phyloP scores from a whole-genome alignment of 2,329 filamentous ascomycete genomes.

The Fusarium ambrosium region DNA sequence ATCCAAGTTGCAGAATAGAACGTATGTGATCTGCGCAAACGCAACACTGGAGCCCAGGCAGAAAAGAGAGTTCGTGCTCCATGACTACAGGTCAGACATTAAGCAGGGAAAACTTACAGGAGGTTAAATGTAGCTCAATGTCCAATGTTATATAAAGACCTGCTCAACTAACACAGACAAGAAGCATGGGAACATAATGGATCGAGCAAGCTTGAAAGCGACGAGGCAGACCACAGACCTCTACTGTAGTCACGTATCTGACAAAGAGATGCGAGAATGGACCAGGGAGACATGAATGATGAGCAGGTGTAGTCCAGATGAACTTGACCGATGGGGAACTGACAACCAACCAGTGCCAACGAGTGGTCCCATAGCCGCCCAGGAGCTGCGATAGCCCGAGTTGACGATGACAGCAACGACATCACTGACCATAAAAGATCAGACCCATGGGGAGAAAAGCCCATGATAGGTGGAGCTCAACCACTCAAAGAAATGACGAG shows the following conservation, averaged over 20 bases:
- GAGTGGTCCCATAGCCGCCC: constrained; percentile 6
- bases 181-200: not conserved
- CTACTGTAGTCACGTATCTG: not conserved
- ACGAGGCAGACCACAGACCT: not conserved
- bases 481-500: constrained; percentile 27
- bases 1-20: not conserved
- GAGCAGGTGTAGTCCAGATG: not conserved
- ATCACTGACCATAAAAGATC: constrained; percentile 12
- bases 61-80: not conserved
- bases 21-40: not conserved
- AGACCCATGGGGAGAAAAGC: constrained; percentile 3
- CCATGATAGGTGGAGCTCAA: constrained; percentile 29
- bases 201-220: not conserved
- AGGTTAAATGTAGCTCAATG: not conserved
- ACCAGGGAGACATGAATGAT: not conserved
- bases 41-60: not conserved
- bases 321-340: not conserved
- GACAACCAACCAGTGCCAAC: not conserved
- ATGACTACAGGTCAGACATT: not conserved
- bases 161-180: not conserved
- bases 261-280: not conserved
- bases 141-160: not conserved
- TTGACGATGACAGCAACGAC: constrained; percentile 1
- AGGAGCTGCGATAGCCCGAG: not conserved
- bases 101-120: not conserved